Conservation (phyloP, 2,329 filamentous ascomycete genomes). For the Myriosclerotinia scirpicola region DNA sequence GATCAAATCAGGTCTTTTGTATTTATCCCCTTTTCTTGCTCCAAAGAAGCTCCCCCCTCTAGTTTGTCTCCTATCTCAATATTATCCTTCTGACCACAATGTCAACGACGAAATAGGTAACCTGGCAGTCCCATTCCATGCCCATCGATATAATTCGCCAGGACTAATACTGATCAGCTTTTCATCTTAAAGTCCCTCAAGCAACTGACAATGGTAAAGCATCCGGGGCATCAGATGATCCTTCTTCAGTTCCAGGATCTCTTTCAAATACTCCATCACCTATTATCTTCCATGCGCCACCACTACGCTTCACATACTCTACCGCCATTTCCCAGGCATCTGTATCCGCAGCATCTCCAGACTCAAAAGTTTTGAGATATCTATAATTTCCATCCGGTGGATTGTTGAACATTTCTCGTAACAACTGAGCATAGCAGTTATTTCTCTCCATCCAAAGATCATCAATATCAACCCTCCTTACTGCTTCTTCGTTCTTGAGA, state of each 20-base stretch:
- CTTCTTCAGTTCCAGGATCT: slow-evolving; percentile 21
- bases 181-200: slow-evolving; percentile 22
- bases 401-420: slow-evolving; percentile 37
- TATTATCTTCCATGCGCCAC: slow-evolving; percentile 47
- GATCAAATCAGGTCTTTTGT: no score
- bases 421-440: slow-evolving; percentile 36
- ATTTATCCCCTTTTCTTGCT: no score
- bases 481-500: slow-evolving; percentile 29
- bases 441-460: slow-evolving; percentile 40
- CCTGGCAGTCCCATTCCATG: slow-evolving; percentile 35
- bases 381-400: slow-evolving; percentile 44
- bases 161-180: slow-evolving; percentile 30
- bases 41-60: no score
- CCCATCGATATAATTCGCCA: slow-evolving; percentile 34
- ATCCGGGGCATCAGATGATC: background rate
- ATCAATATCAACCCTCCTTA: slow-evolving; percentile 29
- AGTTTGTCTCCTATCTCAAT: background rate
- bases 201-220: slow-evolving; percentile 35
- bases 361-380: slow-evolving; percentile 51
- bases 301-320: slow-evolving; percentile 44
- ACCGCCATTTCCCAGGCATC: slow-evolving; percentile 51
- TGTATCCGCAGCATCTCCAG: slow-evolving; percentile 48
- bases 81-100: slow-evolving; percentile 23
- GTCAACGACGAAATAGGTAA: slow-evolving; percentile 33
- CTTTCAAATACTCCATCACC: slow-evolving; percentile 49